Evolutionary conservation across 257 asterid genomes (phyloP).

Genomic region (Solanum chmielewskii): DNA sequence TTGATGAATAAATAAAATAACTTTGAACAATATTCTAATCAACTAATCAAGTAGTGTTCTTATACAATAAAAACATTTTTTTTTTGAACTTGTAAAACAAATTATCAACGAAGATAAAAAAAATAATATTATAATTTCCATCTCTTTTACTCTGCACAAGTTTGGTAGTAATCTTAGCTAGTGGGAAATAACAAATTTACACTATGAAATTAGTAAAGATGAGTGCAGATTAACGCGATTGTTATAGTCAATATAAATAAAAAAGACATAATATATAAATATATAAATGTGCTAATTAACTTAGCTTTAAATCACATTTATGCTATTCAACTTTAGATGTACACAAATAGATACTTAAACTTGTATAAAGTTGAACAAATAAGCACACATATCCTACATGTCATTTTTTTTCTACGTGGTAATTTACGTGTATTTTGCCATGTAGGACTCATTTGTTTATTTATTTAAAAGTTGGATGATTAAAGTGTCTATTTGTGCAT

Average conservation of each 20-base stretch:
- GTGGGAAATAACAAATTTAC: neutral
- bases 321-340: rapidly evolving
- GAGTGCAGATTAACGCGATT: neutral
- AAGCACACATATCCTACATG: too few relatives aligned
- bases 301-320: rapidly evolving
- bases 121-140: neutral
- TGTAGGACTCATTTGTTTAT: too few relatives aligned
- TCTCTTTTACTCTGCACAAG: neutral
- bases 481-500: too few relatives aligned
- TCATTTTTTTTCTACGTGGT: too few relatives aligned
- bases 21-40: neutral
- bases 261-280: too few relatives aligned
- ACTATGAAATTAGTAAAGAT: neutral
- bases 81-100: neutral
- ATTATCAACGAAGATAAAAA: neutral
- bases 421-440: too few relatives aligned
- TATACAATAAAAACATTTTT: neutral
- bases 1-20: neutral
- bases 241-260: neutral
- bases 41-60: neutral
- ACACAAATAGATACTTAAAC: too few relatives aligned
- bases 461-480: too few relatives aligned
- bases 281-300: too few relatives aligned
- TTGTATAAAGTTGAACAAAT: too few relatives aligned
- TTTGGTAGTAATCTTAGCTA: neutral